Evolutionary conservation across 108 stramenopile genomes (phyloP).

Genomic region (Cyclotella baltica): DNA sequence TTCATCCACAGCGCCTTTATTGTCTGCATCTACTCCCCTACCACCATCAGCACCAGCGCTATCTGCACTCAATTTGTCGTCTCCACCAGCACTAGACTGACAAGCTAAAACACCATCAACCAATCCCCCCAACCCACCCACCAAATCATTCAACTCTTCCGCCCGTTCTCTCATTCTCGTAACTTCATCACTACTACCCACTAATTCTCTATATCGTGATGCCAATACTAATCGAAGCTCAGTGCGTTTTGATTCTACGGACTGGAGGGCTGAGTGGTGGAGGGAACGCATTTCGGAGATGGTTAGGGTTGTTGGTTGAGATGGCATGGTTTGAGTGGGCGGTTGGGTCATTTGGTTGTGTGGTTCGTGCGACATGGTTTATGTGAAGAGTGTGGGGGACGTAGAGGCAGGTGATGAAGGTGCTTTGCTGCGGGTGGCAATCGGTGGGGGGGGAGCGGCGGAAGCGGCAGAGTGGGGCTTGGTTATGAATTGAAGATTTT

Average conservation of each 20-base stretch:
- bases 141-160: slow-evolving; percentile 76
- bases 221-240: slow-evolving; percentile 88
- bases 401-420: no score
- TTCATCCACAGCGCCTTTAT: not conserved
- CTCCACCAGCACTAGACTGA: not conserved
- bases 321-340: not conserved
- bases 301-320: slow-evolving; percentile 54
- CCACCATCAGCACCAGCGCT: slow-evolving; percentile 1
- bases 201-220: slow-evolving; percentile 85
- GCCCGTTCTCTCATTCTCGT: slow-evolving; percentile 81
- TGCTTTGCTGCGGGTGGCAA: no score
- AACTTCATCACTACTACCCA: slow-evolving; percentile 87
- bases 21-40: not conserved
- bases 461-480: no score
- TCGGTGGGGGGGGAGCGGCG: no score
- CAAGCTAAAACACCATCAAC: slow-evolving; percentile 60
- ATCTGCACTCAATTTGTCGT: no score
- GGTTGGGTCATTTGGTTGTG: not conserved
- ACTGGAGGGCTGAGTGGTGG: slow-evolving; percentile 73
- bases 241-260: slow-evolving; percentile 87
- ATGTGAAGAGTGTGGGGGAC: no score
- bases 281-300: slow-evolving; percentile 88
- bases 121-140: slow-evolving; percentile 67
- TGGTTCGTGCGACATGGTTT: not conserved
- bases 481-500: no score